Conservation (phyloP, 2,329 filamentous ascomycete species). For the Calonectria hongkongensis region DNA sequence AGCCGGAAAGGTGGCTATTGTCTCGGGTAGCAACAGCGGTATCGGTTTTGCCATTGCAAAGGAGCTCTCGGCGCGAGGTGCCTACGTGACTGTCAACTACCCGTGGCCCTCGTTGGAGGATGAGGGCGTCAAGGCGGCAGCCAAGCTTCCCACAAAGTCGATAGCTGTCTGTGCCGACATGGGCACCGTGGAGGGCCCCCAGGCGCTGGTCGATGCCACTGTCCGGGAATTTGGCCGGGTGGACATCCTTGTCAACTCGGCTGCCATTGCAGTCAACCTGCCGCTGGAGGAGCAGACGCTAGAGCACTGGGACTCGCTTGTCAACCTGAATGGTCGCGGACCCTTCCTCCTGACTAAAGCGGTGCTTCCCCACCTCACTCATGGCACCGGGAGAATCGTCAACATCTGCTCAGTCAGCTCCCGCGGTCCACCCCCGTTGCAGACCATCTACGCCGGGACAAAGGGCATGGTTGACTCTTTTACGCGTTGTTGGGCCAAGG, state of each 20-base stretch:
- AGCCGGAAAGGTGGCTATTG: conserved; percentile 44
- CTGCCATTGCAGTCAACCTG: conserved; percentile 60
- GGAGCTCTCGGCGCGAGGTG: conserved; percentile 53
- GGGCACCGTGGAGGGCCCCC: conserved; percentile 60
- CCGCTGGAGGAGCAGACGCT: conserved; percentile 62
- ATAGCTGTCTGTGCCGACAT: conserved; percentile 66
- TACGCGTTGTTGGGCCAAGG: conserved; percentile 65
- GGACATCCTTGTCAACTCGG: conserved; percentile 64
- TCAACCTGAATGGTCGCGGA: conserved; percentile 65
- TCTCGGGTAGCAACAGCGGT: conserved; percentile 55
- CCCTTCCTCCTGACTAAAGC: conserved; percentile 65
- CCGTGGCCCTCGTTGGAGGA: conserved; percentile 60
- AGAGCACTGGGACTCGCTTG: conserved; percentile 61
- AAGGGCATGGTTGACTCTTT: conserved; percentile 71
- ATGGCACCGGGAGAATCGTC: conserved; percentile 61
- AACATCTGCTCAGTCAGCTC: conserved; percentile 63
- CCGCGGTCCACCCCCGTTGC: conserved; percentile 58
- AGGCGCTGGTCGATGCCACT: conserved; percentile 59
- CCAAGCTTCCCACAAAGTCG: conserved; percentile 53
- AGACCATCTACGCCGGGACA: conserved; percentile 69
- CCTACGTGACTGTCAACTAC: conserved; percentile 57
- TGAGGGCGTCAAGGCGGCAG: conserved; percentile 45
- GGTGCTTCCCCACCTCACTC: conserved; percentile 61
- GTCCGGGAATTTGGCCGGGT: conserved; percentile 59
- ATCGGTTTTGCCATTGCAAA: conserved; percentile 67